Percentiles rank a stretch among this genome's conserved stretches.
Conservation (phyloP, 2,329 filamentous ascomycete species). For the Alternaria longipes region DNA sequence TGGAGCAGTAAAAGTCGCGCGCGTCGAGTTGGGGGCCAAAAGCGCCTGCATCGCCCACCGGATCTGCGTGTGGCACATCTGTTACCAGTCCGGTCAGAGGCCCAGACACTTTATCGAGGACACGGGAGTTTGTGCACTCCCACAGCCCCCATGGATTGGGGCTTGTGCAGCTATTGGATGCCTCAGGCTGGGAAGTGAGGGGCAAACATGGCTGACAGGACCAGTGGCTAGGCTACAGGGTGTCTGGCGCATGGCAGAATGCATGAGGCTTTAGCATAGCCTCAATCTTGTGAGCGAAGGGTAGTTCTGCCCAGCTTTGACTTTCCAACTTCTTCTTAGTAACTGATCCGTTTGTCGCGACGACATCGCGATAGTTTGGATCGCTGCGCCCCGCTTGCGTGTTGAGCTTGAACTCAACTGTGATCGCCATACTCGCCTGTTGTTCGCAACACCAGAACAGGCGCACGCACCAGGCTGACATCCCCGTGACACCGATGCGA, state of each 20-base stretch:
- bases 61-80: slow-evolving; percentile 16
- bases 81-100: slow-evolving; percentile 32
- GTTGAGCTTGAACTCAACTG: slow-evolving; percentile 28
- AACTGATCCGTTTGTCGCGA: slow-evolving; percentile 32
- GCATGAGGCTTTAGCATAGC: slow-evolving; percentile 36
- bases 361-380: slow-evolving; percentile 21
- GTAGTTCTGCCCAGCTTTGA: slow-evolving; percentile 23
- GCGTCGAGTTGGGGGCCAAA: slow-evolving; percentile 22
- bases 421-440: slow-evolving; percentile 25
- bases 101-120: slow-evolving; percentile 18
- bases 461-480: slow-evolving; percentile 38
- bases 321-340: slow-evolving; percentile 27
- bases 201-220: slow-evolving; percentile 30
- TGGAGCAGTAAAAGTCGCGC: slow-evolving; percentile 12
- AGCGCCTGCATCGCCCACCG: slow-evolving; percentile 18
- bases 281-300: slow-evolving; percentile 25
- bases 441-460: slow-evolving; percentile 24
- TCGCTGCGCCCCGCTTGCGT: slow-evolving; percentile 34
- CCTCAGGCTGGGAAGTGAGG: slow-evolving; percentile 33
- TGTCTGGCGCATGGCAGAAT: slow-evolving; percentile 14
- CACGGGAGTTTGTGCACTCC: slow-evolving; percentile 23
- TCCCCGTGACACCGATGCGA: slow-evolving; percentile 25
- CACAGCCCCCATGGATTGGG: slow-evolving; percentile 32
- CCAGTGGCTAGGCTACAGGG: slow-evolving; percentile 33
- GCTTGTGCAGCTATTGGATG: slow-evolving; percentile 25